Base-by-base conservation (phyloP, 2,329 filamentous ascomycete species). In the Fusarium incarnatum region DNA sequence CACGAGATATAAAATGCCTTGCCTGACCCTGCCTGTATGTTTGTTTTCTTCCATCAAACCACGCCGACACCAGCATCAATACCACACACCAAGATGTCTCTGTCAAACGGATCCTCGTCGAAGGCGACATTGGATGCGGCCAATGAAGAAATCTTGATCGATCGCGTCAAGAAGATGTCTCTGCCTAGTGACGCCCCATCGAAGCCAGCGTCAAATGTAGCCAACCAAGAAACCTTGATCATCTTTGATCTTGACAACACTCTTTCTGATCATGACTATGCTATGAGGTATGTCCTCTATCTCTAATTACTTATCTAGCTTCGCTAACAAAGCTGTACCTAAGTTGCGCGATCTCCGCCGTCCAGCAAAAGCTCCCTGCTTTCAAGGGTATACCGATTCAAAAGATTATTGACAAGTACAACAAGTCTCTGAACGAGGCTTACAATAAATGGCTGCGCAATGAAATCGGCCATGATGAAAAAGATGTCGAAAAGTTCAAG, bases 171-270 rank as follows among this genome's bases (percentile, higher is more conserved):
- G 34, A 11, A 37, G 18, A 37, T 37, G 34, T n/a, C 34, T n/a
- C 34, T 37, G 34, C 34, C 18, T n/a, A n/a, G 10, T 37, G 9
- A n/a, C n/a, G 6, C 18, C 34, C 34, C 34, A 10, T 37, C 34
- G 5, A n/a, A n/a, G 34, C 18, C 9, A 18, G 18, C 18, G 18
- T n/a, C 34, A 37, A 3, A n/a, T n/a, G 34, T 11, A 37, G 34
- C 18, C 34, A 37, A n/a, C 10, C 9, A n/a, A n/a, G 34, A 37
- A 37, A 37, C 18, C 3, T n/a, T 37, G 34, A 34, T 49, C 22
- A 47, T 67, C 18, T 68, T 68, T 22, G 58, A 67, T 8, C 47
- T 68, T 5, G 63, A 67, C 12, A 30, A 41, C n/a, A 68, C 63
- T 9, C 58, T 67, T 16, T 68, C 55, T 40, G 66, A 67, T 11